Evolutionary conservation across 768 basidiomycete genomes (phyloP), one percentile per base, ranked within the genome.

Genomic region (Tricholoma saponaceum): DNA sequence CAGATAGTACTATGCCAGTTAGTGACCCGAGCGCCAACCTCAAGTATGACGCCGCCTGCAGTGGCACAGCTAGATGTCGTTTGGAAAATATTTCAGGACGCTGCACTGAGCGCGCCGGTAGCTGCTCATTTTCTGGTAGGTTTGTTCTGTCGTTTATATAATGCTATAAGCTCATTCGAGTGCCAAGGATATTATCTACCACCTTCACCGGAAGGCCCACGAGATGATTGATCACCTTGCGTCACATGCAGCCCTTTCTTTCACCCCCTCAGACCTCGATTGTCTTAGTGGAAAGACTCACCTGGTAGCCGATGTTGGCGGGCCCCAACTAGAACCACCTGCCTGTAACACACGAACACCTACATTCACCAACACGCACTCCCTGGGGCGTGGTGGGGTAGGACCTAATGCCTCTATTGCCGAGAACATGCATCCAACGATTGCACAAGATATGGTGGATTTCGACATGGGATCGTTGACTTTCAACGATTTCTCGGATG

Each of bases 1-100:
- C n/a, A 89, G 88, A 76, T 85, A 51, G 76, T 82, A 6, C 76
- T 85, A 78, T 82, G 83, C 58, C 73, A 84, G 51, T 67, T 85
- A 5, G 77, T 79, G 1, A 80, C 79, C 4, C 71, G 74, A 14
- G 76, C 81, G 3, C 30, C 30, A 32, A 71, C 64, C 12, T 81
- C 81, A 2, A 77, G 72, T 26, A 70, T 85, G 69, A 72, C 81
- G 3, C 62, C 72, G 6, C 68, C 79, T 3, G 78, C 83, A 6
- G 57, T 83, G 26, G 75, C 75, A 16, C 81, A 84, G 60, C 66
- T 85, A 35, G 74, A 81, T 60, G 59, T 70, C 5, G 65, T 83
- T 14, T 66, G 74, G 30, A 65, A 67, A 3, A 58, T 83, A 3
- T 84, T 84, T 49, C 73, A 78, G 55, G 72, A 76, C 10, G 77